phyloP scores from a whole-genome alignment of 768 basidiomycete species.

The Chalciporus sphaerocephalus region DNA sequence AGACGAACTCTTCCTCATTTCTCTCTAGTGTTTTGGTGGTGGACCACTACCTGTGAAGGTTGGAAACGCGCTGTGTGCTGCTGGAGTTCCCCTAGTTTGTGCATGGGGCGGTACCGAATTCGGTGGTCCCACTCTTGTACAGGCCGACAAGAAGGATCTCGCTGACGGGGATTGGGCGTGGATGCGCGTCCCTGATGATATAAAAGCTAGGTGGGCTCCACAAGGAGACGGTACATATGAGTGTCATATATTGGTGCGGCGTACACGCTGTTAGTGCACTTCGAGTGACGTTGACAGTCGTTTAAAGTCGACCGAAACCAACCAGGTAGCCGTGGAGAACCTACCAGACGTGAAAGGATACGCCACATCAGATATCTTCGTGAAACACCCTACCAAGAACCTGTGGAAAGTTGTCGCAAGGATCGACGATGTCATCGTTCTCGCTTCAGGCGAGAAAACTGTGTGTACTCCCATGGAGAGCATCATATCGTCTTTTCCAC shows the following conservation, averaged over 20 bases:
- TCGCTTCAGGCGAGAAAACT: conserved; percentile 18
- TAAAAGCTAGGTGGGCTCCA: conserved; percentile 28
- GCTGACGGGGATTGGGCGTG: conserved; percentile 35
- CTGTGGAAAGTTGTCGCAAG: conserved; percentile 38
- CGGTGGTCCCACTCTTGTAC: conserved; percentile 9
- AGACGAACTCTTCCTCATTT: not conserved
- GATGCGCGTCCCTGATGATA: conserved; percentile 24
- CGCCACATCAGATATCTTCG: conserved; percentile 41
- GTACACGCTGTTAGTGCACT: not conserved
- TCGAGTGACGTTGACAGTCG: not conserved
- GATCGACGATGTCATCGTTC: conserved; percentile 36
- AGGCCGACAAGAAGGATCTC: conserved; percentile 3
- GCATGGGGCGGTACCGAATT: conserved; percentile 38
- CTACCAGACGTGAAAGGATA: conserved; percentile 38
- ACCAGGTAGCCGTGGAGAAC: conserved; percentile 29
- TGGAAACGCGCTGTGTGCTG: conserved; percentile 31
- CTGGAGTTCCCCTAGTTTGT: conserved; percentile 32
- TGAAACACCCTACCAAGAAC: conserved; percentile 41
- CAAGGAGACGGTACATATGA: conserved; percentile 36
- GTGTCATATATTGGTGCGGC: conserved; percentile 34
- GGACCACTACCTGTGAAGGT: conserved; percentile 34
- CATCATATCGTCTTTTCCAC: conserved; percentile 19
- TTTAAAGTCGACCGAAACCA: conserved; percentile 7
- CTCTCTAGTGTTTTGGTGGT: conserved; percentile 35
- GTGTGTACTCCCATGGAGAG: conserved; percentile 29